A percentile compares a stretch with the other conserved stretches of the same genome.
Conservation (phyloP, 225 moss, liverwort and hornwort species). For the Sphagnum tenellum region DNA sequence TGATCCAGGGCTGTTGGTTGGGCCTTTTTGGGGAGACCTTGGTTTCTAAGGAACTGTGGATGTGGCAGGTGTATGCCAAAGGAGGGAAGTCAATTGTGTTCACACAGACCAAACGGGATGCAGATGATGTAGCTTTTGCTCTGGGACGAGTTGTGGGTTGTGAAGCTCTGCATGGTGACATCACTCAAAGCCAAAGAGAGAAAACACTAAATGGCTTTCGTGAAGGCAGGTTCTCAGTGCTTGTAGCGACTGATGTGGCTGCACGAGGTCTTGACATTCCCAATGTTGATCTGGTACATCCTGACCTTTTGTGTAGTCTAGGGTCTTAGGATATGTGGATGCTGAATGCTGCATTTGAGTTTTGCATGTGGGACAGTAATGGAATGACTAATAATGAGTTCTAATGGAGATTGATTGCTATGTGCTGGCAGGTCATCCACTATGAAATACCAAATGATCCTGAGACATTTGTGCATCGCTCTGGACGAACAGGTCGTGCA, state of each 20-base stretch:
- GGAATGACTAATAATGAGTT: background rate
- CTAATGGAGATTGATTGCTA: background rate
- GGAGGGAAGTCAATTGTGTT: constrained; percentile 90
- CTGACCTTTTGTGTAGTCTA: background rate
- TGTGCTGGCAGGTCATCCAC: constrained; percentile 43
- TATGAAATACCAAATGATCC: constrained; percentile 77
- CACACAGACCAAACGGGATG: constrained; percentile 86
- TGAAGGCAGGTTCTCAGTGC: constrained; percentile 63
- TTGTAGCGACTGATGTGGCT: constrained; percentile 91
- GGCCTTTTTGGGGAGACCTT: no score
- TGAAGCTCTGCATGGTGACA: constrained; percentile 93
- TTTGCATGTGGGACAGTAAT: constrained; percentile 34
- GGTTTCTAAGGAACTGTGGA: no score
- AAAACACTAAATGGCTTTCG: constrained; percentile 83
- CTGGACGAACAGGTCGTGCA: constrained; percentile 70
- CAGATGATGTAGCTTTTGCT: constrained; percentile 74
- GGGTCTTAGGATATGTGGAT: no score
- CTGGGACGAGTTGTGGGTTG: constrained; percentile 81
- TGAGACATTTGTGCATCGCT: constrained; percentile 76
- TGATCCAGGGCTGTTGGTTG: no score
- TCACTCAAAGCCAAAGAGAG: constrained; percentile 76
- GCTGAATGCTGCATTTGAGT: constrained; percentile 4
- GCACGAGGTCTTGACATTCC: constrained; percentile 88
- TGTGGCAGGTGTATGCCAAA: constrained; percentile 63
- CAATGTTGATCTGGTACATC: constrained; percentile 71